Percentiles rank a stretch among this genome's conserved stretches.
Evolutionary conservation across 352 stramenopile species (phyloP).

Genomic region (Globisporangium nagaii): DNA sequence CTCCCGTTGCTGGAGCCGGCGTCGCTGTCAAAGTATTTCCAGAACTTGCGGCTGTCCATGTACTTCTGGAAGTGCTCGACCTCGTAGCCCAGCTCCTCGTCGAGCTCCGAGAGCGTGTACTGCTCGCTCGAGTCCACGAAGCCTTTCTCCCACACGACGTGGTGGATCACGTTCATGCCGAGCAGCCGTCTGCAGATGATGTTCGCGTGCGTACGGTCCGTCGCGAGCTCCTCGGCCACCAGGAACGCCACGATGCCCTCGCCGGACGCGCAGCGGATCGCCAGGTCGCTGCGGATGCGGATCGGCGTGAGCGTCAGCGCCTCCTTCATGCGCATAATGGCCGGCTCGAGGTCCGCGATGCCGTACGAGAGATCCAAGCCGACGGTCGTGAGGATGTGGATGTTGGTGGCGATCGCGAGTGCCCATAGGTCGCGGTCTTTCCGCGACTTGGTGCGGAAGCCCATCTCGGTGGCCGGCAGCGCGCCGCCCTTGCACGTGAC

Average conservation of each 20-base stretch:
- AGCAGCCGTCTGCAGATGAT: slow-evolving; percentile 52
- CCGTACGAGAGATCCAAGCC: slow-evolving; percentile 46
- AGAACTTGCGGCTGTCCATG: slow-evolving; percentile 77
- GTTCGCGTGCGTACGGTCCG: slow-evolving; percentile 45
- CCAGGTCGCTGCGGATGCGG: slow-evolving; percentile 60
- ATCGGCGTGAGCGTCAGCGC: slow-evolving; percentile 50
- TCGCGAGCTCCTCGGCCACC: slow-evolving; percentile 40
- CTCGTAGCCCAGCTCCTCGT: slow-evolving; percentile 57
- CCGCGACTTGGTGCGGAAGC: slow-evolving; percentile 70
- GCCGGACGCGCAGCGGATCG: slow-evolving; percentile 55
- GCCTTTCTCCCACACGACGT: slow-evolving; percentile 81
- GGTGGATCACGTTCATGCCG: slow-evolving; percentile 83
- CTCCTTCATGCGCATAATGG: slow-evolving; percentile 53
- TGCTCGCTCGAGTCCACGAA: slow-evolving; percentile 76
- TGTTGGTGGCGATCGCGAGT: slow-evolving; percentile 55
- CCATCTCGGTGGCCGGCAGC: slow-evolving; percentile 61
- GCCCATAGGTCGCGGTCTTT: slow-evolving; percentile 79
- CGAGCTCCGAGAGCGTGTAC: slow-evolving; percentile 57
- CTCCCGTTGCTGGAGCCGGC: slow-evolving; percentile 16
- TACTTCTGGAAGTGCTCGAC: slow-evolving; percentile 78
- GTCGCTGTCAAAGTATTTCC: slow-evolving; percentile 64
- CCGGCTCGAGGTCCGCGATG: slow-evolving; percentile 43
- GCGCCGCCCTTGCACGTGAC: slow-evolving; percentile 64
- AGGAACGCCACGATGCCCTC: slow-evolving; percentile 72
- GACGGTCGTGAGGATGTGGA: slow-evolving; percentile 42